Base-by-base conservation (phyloP, 2,329 filamentous ascomycete genomes). In the Pyrenophora graminea region DNA sequence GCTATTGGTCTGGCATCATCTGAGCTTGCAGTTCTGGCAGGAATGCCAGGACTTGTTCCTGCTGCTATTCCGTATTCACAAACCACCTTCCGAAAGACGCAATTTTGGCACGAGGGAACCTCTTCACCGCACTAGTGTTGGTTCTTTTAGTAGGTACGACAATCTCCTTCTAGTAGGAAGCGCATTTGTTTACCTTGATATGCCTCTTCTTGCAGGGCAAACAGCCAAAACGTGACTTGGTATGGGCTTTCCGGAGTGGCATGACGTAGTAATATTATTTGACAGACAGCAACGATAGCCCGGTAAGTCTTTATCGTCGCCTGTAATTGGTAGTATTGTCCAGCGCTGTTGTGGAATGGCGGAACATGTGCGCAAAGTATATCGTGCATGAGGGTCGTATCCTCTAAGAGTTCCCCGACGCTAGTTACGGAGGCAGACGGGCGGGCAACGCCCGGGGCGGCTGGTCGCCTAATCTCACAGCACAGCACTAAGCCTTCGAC, bases 211-310 rank as follows among this genome's bases (percentile, higher is more conserved):
- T 45, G 25, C 43, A 45, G n/a, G 23, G 43, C 8, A 39, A 17
- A 27, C 43, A 45, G 13, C 43, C 43, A 39, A 27, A n/a, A 45
- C 43, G 43, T 32, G 34, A 39, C 31, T 45, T 45, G 27, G 43
- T 45, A n/a, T 45, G 34, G 8, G 34, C 12, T n/a, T 45, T 45
- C 2, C 43, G 34, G 10, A 45, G 43, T 23, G 34, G 34, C 43
- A 45, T 39, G 43, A 25, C 34, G 19, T 25, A 8, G n/a, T 15
- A 27, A 17, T 32, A 19, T 19, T 19, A 37, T 9, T 8, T 30
- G 27, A 13, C 10, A 9, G 3, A 30, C 27, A 9, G 27, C 27
- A 10, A 9, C 10, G 10, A 30, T 30, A 30, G 8, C 27, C 12
- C 12, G 9, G 27, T 30, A 9, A 30, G 9, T 3, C 10, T 13